Evolutionary conservation across 2,329 filamentous ascomycete genomes (phyloP), one percentile per base, ranked within the genome.

Genomic region (Aspergillus awamori): DNA sequence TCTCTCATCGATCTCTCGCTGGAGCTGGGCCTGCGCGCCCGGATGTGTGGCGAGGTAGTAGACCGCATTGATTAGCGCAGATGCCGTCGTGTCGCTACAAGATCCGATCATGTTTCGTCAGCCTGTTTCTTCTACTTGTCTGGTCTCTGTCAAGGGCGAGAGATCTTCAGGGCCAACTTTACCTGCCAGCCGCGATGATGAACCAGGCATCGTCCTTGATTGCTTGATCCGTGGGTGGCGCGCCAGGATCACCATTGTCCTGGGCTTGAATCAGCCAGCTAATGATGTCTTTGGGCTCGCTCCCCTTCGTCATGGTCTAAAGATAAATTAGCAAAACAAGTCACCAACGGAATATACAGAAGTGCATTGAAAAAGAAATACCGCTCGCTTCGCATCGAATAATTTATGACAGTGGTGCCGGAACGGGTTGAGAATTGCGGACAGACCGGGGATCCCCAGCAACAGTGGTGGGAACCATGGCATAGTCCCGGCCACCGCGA

Each of bases 41-140:
- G 74, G 76, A 48, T 73, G 58, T 39, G 70, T 71, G 15, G 71
- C 66, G 6, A 80, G 68, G 60, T 70, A 74, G 63, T 70, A 79
- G 10, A 79, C 64, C 2, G 65, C 56, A 47, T 67, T 59, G 11
- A 74, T 70, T 2, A 79, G 61, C 0, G 74, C 70, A 3, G 67
- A 70, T 1, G 71, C 70, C 1, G 68, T 75, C 8, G 76, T 80
- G 36, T 80, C 77, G n/a, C 61, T 63, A 30, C 15, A 47, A 36
- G 11, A 36, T n/a, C 4, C 22, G 43, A 24, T 48, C 22, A 48
- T 13, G 2, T 7, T 30, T 30, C 4, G 33, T 36, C 33, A 36
- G 11, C 11, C 5, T 36, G 5, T 13, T 36, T 13, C 26, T 5
- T 26, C 11, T 6, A 36, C 5, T 36, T 11, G 5, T 22, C 41